A percentile compares a stretch with the other conserved stretches of the same genome.
phyloP scores from a whole-genome alignment of 148 eudicot species.

The Fagopyrum tataricum region DNA sequence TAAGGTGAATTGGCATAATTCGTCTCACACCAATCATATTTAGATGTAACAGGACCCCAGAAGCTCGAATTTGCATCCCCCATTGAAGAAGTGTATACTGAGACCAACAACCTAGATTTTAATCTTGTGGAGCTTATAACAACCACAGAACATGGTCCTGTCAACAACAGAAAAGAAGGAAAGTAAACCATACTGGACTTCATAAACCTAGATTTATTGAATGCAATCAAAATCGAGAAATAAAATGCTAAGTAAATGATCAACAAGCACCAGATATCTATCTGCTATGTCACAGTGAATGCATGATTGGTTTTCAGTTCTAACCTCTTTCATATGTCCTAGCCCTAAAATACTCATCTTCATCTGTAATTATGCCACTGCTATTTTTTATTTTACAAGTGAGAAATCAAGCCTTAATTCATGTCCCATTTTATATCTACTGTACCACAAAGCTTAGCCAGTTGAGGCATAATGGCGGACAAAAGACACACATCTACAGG shows the following conservation, averaged over 20 bases:
- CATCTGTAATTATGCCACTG: background rate
- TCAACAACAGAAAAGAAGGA: background rate
- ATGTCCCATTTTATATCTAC: background rate
- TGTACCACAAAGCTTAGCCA: background rate
- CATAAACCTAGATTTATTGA: background rate
- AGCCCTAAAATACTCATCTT: background rate
- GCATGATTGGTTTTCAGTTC: background rate
- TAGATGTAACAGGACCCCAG: slow-evolving; percentile 30
- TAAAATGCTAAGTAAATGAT: background rate
- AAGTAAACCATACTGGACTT: background rate
- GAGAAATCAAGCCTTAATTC: background rate
- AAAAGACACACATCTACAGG: background rate
- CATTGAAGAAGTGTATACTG: slow-evolving; percentile 14
- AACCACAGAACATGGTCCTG: background rate
- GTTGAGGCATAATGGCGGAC: background rate
- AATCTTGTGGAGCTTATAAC: background rate
- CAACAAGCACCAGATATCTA: background rate
- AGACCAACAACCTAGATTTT: background rate
- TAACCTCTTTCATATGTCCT: background rate
- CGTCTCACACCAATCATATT: slow-evolving; percentile 58
- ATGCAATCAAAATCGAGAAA: background rate
- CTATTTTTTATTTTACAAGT: background rate
- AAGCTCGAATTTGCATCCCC: slow-evolving; percentile 18
- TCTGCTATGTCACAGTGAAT: background rate
- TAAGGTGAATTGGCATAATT: slow-evolving; percentile 67